A percentile compares a stretch with the other conserved stretches of the same genome.
Conservation (phyloP, 73 alveolate species). For the Tetrahymena elliotti region DNA sequence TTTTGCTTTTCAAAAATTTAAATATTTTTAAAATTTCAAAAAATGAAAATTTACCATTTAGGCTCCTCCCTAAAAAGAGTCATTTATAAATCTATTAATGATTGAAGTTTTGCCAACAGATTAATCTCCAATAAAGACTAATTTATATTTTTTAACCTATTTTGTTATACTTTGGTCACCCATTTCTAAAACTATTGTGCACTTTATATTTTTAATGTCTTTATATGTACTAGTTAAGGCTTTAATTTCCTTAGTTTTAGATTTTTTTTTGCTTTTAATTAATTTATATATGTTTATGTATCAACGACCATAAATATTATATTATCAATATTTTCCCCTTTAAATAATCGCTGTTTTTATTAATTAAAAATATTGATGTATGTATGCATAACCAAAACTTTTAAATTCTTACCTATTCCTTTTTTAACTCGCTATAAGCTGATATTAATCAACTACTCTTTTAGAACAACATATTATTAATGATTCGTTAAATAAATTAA, state of each 20-base stretch:
- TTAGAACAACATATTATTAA: neutral
- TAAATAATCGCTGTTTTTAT: too few species aligned
- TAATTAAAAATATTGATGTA: too few species aligned
- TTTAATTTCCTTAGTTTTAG: neutral
- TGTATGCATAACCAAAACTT: neutral
- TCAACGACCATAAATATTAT: neutral
- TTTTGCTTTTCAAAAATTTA: neutral
- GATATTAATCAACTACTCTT: neutral
- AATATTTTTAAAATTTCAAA: neutral
- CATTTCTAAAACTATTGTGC: neutral
- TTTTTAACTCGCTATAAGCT: neutral
- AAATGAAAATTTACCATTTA: conserved; percentile 33
- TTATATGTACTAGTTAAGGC: neutral
- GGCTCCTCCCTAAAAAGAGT: conserved; percentile 6
- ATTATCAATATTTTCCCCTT: neutral
- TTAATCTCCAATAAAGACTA: conserved; percentile 78
- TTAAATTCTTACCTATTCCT: neutral
- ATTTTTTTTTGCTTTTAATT: neutral
- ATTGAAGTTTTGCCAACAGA: conserved; percentile 88
- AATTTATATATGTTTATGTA: too few species aligned
- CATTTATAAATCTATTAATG: conserved; percentile 73
- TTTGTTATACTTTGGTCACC: neutral
- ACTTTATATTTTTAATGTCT: neutral
- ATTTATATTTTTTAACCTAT: conserved; percentile 54
- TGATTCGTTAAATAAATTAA: neutral